phyloP scores from a whole-genome alignment of 805 yeast genomes.

The Saccharomycopsis fermentans region DNA sequence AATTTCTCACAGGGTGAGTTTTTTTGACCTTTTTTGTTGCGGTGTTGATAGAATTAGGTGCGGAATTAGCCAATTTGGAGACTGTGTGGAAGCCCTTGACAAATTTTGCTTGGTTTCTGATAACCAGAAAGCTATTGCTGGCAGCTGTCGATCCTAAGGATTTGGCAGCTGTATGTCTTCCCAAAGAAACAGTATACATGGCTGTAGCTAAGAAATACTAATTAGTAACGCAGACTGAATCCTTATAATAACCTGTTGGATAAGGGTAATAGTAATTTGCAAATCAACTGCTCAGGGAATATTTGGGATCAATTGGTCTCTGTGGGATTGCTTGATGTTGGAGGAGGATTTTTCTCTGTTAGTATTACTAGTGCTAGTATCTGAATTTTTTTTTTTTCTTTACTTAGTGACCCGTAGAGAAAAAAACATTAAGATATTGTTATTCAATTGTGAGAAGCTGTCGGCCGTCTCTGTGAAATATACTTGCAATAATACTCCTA shows the following conservation, averaged over 20 bases:
- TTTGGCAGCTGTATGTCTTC: background rate
- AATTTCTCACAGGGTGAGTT: slow-evolving; percentile 24
- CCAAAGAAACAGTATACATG: background rate
- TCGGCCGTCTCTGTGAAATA: background rate
- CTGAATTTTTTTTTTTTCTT: too few species aligned
- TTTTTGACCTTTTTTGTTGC: slow-evolving; percentile 4
- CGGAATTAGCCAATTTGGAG: background rate
- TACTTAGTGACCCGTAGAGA: too few species aligned
- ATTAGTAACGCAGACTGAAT: background rate
- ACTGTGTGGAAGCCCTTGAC: background rate
- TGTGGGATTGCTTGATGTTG: too few species aligned
- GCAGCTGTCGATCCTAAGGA: background rate
- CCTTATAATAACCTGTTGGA: too few species aligned
- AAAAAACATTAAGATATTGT: background rate
- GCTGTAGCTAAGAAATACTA: background rate
- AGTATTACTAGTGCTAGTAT: too few species aligned
- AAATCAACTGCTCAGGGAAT: too few species aligned
- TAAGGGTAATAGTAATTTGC: too few species aligned
- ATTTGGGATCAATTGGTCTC: too few species aligned
- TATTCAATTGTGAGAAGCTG: background rate
- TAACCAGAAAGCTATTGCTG: background rate
- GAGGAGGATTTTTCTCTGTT: too few species aligned
- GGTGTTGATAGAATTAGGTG: background rate
- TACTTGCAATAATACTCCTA: background rate
- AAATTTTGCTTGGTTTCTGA: background rate